Percentiles rank a stretch among this genome's conserved stretches.
These are phyloP conservation scores for Colletotrichum horii DNA, from an alignment of 2,329 filamentous ascomycete genomes.

Conservation along the genomic window DNA sequence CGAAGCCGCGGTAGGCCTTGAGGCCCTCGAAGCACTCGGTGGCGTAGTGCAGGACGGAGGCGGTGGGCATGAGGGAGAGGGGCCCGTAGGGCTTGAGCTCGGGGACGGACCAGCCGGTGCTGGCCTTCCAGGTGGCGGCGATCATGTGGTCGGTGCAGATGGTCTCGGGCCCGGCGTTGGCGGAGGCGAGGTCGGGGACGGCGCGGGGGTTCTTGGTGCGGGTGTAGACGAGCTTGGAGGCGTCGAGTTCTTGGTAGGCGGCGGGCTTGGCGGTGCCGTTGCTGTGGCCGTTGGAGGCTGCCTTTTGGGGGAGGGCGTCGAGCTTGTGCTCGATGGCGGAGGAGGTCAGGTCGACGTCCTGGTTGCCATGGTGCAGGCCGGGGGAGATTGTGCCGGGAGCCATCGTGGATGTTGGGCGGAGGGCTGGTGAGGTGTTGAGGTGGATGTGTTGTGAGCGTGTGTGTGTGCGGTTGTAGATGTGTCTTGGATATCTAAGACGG, in stretches of 20 bases:
- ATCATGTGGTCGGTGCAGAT: constrained; percentile 90
- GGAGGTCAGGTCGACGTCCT: constrained; percentile 57
- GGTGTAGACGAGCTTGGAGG: constrained; percentile 69
- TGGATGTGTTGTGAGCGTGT: neutral
- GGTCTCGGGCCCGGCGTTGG: constrained; percentile 54
- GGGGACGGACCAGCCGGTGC: constrained; percentile 74
- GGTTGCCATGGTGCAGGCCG: constrained; percentile 46
- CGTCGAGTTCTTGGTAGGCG: constrained; percentile 65
- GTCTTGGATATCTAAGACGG: constrained; percentile 4
- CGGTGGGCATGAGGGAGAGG: constrained; percentile 79
- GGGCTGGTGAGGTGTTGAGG: neutral
- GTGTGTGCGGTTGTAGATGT: neutral
- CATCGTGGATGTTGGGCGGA: constrained; percentile 23
- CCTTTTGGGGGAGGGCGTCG: constrained; percentile 30
- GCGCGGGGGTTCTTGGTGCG: constrained; percentile 54
- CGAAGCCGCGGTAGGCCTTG: constrained; percentile 81
- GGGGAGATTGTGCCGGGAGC: constrained; percentile 31
- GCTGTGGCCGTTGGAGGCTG: constrained; percentile 27
- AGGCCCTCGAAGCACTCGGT: constrained; percentile 89
- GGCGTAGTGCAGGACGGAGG: constrained; percentile 84
- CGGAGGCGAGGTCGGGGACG: constrained; percentile 56
- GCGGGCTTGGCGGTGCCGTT: constrained; percentile 47
- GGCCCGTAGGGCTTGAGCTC: constrained; percentile 80
- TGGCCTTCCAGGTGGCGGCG: constrained; percentile 69
- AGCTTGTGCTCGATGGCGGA: constrained; percentile 57